Percentiles rank a stretch among this genome's conserved stretches.
Evolutionary conservation across 108 stramenopile genomes (phyloP).

Genomic region (Nannochloropsis salina): DNA sequence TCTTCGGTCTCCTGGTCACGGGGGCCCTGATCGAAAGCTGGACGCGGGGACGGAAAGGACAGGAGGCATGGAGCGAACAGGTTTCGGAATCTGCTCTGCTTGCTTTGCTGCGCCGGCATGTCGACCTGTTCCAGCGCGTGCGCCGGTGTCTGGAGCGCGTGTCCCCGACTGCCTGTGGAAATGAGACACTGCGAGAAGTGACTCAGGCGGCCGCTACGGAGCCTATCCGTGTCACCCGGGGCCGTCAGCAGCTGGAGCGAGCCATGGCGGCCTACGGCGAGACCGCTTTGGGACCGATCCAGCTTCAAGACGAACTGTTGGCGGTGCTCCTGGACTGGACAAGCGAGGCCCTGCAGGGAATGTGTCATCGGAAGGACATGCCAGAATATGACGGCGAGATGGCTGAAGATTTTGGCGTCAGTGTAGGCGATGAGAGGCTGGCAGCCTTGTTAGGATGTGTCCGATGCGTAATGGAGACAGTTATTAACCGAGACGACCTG

Average conservation of each 20-base stretch:
- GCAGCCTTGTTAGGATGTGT: background rate
- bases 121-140: background rate
- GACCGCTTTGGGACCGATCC: background rate
- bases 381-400: background rate
- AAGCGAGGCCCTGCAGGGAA: background rate
- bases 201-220: background rate
- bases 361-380: background rate
- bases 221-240: conserved; percentile 8
- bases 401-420: background rate
- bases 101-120: background rate
- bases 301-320: background rate
- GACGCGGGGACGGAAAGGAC: background rate
- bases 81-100: background rate
- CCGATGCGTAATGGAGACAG: background rate
- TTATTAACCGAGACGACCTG: background rate
- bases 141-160: background rate
- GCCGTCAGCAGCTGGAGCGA: background rate
- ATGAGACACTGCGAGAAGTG: background rate
- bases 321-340: background rate
- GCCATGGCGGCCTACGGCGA: background rate
- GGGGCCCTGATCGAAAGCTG: background rate
- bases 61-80: background rate
- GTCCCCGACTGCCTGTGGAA: background rate
- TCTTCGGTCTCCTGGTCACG: background rate
- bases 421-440: background rate